Conservation (phyloP, 2,329 filamentous ascomycete genomes). For the Sarocladium strictum region DNA sequence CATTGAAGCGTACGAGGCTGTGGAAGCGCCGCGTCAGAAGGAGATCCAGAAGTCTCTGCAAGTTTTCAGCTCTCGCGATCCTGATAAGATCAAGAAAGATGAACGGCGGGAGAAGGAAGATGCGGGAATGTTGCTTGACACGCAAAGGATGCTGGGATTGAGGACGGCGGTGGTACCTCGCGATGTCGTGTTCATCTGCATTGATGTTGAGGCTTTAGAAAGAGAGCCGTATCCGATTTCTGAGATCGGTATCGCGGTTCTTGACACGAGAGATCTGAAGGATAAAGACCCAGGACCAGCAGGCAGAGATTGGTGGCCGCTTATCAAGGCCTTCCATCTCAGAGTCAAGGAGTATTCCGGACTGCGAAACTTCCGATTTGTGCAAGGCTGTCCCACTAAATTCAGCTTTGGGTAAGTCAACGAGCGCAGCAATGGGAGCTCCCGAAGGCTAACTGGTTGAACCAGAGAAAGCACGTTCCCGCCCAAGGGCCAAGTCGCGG, state of each 20-base stretch:
- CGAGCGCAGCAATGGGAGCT: background rate
- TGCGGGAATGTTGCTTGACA: slow-evolving; percentile 48
- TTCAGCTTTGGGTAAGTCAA: slow-evolving; percentile 69
- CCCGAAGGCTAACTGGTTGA: no score
- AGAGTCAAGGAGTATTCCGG: slow-evolving; percentile 64
- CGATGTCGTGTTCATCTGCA: slow-evolving; percentile 58
- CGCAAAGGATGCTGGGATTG: slow-evolving; percentile 67
- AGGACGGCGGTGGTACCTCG: slow-evolving; percentile 2
- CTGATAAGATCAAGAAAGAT: slow-evolving; percentile 1
- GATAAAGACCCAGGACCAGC: slow-evolving; percentile 51
- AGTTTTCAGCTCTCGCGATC: background rate
- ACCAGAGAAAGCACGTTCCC: slow-evolving; percentile 39
- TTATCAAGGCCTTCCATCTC: slow-evolving; percentile 69
- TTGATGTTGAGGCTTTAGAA: slow-evolving; percentile 84
- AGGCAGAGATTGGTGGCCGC: slow-evolving; percentile 60
- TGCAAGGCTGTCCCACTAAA: slow-evolving; percentile 64
- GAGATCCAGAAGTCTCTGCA: slow-evolving; percentile 1
- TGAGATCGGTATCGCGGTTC: slow-evolving; percentile 76
- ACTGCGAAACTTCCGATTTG: slow-evolving; percentile 61
- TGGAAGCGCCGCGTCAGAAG: background rate
- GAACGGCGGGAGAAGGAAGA: slow-evolving; percentile 12
- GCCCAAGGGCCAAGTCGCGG: slow-evolving; percentile 23
- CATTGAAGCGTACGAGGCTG: slow-evolving; percentile 20
- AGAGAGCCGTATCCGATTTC: slow-evolving; percentile 60
- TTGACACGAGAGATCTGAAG: slow-evolving; percentile 61